Evolutionary conservation across 441 rosid genomes (phyloP).

Genomic region (Breynia disticha): DNA sequence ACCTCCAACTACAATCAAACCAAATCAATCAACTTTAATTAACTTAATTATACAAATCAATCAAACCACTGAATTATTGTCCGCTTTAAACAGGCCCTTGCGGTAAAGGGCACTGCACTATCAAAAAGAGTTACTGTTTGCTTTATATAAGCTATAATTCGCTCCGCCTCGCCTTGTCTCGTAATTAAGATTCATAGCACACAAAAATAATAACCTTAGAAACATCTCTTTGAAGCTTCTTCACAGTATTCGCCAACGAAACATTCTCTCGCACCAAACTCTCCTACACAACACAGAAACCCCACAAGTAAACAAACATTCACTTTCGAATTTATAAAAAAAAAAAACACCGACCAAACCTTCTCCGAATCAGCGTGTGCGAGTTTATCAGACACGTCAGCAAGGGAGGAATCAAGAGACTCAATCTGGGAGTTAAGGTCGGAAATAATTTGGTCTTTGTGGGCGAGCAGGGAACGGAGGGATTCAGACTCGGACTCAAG

Average conservation of each 20-base stretch:
- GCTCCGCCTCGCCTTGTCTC: too few species aligned
- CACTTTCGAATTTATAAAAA: neutral
- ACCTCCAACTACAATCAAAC: conserved; percentile 61
- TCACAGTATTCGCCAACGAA: conserved; percentile 45
- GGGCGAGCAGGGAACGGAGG: conserved; percentile 43
- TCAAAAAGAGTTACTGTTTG: too few species aligned
- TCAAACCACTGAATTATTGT: too few species aligned
- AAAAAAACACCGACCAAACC: conserved; percentile 25
- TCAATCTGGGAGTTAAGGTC: conserved; percentile 55
- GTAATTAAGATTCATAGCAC: too few species aligned
- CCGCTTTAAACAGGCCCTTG: too few species aligned
- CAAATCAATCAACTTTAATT: neutral
- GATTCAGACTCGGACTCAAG: conserved; percentile 70
- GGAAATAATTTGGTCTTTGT: conserved; percentile 48
- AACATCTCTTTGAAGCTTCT: conserved; percentile 86
- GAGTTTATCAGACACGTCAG: conserved; percentile 53
- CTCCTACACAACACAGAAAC: conserved; percentile 35
- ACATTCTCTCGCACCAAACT: conserved; percentile 49
- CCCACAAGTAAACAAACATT: neutral
- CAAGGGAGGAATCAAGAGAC: conserved; percentile 51
- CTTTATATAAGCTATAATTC: too few species aligned
- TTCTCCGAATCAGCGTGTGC: conserved; percentile 44
- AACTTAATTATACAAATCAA: neutral
- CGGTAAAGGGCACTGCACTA: too few species aligned
- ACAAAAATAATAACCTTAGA: conserved; percentile 37